Percentiles rank a stretch among this genome's conserved stretches.
Evolutionary conservation across 2,329 filamentous ascomycete genomes (phyloP).

Genomic region (Periconia sp.): DNA sequence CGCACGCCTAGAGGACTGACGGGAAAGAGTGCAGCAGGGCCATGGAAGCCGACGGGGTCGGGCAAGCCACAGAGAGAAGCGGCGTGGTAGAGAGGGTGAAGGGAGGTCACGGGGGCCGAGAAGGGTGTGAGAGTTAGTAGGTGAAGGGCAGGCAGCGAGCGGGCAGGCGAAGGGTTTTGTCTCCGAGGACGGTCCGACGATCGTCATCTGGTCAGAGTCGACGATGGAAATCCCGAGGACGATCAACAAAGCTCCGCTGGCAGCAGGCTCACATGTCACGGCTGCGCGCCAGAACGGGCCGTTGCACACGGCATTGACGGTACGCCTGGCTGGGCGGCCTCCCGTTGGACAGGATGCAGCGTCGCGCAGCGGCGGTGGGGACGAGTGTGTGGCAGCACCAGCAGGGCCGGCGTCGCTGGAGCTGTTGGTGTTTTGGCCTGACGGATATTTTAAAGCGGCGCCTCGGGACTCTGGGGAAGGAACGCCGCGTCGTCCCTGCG

Average conservation of each 20-base stretch:
- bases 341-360: conserved; percentile 4
- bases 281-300: not conserved
- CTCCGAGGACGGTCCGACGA: conserved; percentile 17
- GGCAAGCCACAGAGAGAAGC: conserved; percentile 7
- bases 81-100: conserved; percentile 4
- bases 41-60: conserved; percentile 12
- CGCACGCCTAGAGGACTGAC: conserved; percentile 13
- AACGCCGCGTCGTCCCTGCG: too few species aligned
- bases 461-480: not conserved
- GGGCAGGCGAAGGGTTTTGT: conserved; percentile 12
- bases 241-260: conserved; percentile 21
- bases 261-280: not conserved
- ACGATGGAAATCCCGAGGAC: conserved; percentile 23
- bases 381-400: too few species aligned
- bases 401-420: not conserved
- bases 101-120: conserved; percentile 5
- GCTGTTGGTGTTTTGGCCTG: conserved; percentile 14
- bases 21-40: conserved; percentile 6
- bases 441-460: conserved; percentile 7
- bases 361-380: too few species aligned
- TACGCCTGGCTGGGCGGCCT: not conserved
- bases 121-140: not conserved
- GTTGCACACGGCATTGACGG: conserved; percentile 1
- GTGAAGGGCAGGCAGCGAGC: not conserved
- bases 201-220: conserved; percentile 27